Evolutionary conservation across 2,329 filamentous ascomycete genomes (phyloP), one percentile per base, ranked within the genome.

Genomic region (Rhynchosporium secalis): DNA sequence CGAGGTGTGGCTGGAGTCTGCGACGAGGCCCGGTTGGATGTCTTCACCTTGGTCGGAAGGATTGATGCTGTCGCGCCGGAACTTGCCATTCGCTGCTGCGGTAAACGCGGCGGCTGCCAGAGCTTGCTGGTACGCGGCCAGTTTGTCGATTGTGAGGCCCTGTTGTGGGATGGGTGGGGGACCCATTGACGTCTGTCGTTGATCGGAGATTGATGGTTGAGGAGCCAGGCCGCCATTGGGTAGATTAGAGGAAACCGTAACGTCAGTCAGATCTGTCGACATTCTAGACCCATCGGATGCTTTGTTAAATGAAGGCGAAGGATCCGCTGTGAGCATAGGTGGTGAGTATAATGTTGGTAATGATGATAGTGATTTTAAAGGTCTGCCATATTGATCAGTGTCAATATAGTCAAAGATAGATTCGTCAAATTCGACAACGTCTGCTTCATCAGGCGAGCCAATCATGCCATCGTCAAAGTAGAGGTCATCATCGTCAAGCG

Each of bases 61-160:
- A 13, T 63, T 67, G 48, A 69, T 69, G 49, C 68, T 71, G 12
- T 84, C 81, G 13, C 91, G 83, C 15, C 84, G 80, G 69, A 96
- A 94, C 61, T 90, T 88, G 2, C 91, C 91, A 43, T 87, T 88
- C 0, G 86, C 86, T 28, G 86, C 89, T 5, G 92, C 92, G 72
- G 88, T 83, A 65, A 89, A 87, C 9, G 92, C 89, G 6, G 92
- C 94, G 52, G 90, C 88, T 1, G 91, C 92, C 4, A 98, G 80
- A 1, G 92, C 92, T 58, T 89, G 89, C 72, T 96, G 92, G 71
- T 97, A 94, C 0, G 86, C 88, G 47, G 86, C 86, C 26, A 90
- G 77, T 61, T 83, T 86, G 41, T 81, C 79, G 70, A 84, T 80
- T 29, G 81, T 83, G 43, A 83, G 71, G 43, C 78, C 74, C 36